These are phyloP conservation scores for Saturnispora quitensis DNA, from an alignment of 805 yeast species.

Conservation along the genomic window DNA sequence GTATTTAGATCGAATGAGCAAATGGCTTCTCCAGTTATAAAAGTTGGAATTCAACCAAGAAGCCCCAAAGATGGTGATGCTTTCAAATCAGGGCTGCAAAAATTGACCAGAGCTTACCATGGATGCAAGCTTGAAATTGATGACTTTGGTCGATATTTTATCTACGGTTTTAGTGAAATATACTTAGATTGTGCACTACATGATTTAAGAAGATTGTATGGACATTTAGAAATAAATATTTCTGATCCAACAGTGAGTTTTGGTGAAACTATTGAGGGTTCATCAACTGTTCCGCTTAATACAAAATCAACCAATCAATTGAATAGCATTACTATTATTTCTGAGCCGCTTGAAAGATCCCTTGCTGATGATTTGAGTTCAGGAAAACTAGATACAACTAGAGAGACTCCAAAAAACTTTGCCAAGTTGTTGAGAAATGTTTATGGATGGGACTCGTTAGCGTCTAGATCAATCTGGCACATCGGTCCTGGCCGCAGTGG, in stretches of 20 bases:
- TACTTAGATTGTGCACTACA: constrained; percentile 76
- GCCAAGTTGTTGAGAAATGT: constrained; percentile 46
- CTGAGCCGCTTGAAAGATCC: constrained; percentile 59
- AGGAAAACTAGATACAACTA: constrained; percentile 28
- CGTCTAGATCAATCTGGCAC: constrained; percentile 75
- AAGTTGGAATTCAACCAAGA: constrained; percentile 75
- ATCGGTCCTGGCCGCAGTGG: constrained; percentile 55
- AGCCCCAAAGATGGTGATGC: constrained; percentile 72
- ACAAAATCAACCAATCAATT: constrained; percentile 46
- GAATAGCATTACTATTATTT: constrained; percentile 55
- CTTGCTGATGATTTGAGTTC: constrained; percentile 48
- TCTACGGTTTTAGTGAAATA: constrained; percentile 80
- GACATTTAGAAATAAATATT: constrained; percentile 63
- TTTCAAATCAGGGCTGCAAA: constrained; percentile 60
- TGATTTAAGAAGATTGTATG: constrained; percentile 58
- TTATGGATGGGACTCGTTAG: constrained; percentile 75
- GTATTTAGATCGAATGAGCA: constrained; percentile 36
- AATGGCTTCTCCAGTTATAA: constrained; percentile 52
- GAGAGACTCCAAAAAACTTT: constrained; percentile 33
- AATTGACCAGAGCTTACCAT: constrained; percentile 52
- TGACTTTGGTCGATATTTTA: constrained; percentile 79
- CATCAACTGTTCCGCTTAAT: constrained; percentile 60
- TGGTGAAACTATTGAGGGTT: constrained; percentile 62
- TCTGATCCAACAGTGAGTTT: constrained; percentile 80
- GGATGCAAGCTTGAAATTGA: constrained; percentile 65